Conservation (phyloP, 768 basidiomycete species). For the Phaffia australis region DNA sequence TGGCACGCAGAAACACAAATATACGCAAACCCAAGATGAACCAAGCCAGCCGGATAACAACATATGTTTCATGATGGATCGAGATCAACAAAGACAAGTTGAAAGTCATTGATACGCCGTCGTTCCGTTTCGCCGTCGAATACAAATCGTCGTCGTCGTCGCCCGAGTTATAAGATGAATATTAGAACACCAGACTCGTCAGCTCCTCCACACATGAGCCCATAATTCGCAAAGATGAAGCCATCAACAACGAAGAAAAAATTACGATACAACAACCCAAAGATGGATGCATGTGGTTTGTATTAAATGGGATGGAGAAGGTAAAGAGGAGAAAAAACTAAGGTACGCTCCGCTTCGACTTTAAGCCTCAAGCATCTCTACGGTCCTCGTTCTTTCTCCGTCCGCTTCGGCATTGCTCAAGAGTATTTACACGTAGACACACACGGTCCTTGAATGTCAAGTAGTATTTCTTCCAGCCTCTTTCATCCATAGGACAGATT, state of each 20-base stretch:
- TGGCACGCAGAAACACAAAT: neutral
- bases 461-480: neutral
- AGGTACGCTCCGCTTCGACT: conserved; percentile 6
- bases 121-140: too few relatives aligned
- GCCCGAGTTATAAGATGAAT: neutral
- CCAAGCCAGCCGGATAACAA: neutral
- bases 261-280: neutral
- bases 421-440: too few relatives aligned
- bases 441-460: too few relatives aligned
- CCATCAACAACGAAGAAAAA: neutral
- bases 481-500: neutral
- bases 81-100: too few relatives aligned
- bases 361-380: conserved; percentile 2
- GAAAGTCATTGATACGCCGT: too few relatives aligned
- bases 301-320: neutral
- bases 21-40: neutral
- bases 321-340: neutral
- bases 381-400: neutral
- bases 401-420: neutral
- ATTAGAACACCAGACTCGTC: neutral
- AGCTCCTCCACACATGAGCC: neutral
- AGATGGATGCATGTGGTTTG: neutral
- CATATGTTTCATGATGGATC: too few relatives aligned
- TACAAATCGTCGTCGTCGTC: too few relatives aligned
- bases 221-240: neutral